Conservation (phyloP, 441 rosid genomes). For the Corymbia citriodora region DNA sequence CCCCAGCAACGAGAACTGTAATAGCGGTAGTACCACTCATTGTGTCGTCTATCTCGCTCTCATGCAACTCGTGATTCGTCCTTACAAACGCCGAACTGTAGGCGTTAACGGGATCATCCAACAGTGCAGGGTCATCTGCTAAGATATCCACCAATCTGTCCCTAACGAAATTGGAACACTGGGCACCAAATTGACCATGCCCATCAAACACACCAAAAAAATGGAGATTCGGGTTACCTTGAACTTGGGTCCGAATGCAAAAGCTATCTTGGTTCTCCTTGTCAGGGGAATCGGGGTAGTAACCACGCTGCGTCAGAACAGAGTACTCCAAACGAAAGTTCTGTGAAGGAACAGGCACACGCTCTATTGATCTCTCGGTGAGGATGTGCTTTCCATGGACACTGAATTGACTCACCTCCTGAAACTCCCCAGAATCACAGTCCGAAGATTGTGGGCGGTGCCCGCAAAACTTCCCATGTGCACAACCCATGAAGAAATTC, state of each 20-base stretch:
- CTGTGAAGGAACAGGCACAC: conserved; percentile 59
- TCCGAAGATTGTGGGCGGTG: conserved; percentile 51
- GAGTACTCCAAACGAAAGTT: conserved; percentile 71
- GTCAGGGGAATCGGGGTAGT: conserved; percentile 75
- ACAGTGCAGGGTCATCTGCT: conserved; percentile 48
- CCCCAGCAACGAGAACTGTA: conserved; percentile 82
- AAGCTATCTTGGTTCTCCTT: conserved; percentile 87
- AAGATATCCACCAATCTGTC: conserved; percentile 68
- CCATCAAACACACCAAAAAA: conserved; percentile 98
- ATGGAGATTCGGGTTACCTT: conserved; percentile 85
- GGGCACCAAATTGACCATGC: conserved; percentile 74
- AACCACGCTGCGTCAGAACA: conserved; percentile 70
- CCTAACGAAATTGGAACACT: conserved; percentile 76
- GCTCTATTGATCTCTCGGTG: conserved; percentile 50
- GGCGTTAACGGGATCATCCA: conserved; percentile 73
- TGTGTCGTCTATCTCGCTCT: conserved; percentile 75
- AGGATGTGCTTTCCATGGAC: conserved; percentile 33
- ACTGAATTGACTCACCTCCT: conserved; percentile 12
- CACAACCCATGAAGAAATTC: conserved; percentile 64
- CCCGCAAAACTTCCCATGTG: conserved; percentile 72
- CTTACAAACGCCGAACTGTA: conserved; percentile 54
- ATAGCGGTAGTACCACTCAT: conserved; percentile 96
- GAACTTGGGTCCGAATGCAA: conserved; percentile 65
- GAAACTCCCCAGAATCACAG: conserved; percentile 34
- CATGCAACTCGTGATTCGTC: conserved; percentile 62